Conservation (phyloP, 2,329 filamentous ascomycete species). For the Tolypocladium amazonense region DNA sequence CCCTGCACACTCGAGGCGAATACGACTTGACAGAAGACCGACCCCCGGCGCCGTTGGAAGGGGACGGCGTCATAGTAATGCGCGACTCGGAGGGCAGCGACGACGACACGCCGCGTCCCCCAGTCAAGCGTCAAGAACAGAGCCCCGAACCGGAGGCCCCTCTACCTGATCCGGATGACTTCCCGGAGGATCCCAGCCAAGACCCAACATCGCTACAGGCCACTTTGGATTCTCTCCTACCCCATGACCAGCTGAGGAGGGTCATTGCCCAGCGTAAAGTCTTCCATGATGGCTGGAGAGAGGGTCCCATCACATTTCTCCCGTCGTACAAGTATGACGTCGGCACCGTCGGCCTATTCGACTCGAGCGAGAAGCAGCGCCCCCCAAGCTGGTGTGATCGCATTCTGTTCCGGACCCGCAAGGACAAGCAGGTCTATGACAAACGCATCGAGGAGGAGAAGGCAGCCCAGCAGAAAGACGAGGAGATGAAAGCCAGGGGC, state of each 20-base stretch:
- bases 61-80: conserved; percentile 40
- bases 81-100: conserved; percentile 34
- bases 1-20: conserved; percentile 71
- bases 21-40: conserved; percentile 46
- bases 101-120: conserved; percentile 25
- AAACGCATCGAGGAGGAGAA: conserved; percentile 51
- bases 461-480: conserved; percentile 60
- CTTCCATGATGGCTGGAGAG: conserved; percentile 86
- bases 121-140: conserved; percentile 19
- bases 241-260: conserved; percentile 76
- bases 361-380: conserved; percentile 88
- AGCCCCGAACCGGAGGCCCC: conserved; percentile 29
- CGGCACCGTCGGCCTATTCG: conserved; percentile 84
- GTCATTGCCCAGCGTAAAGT: conserved; percentile 66
- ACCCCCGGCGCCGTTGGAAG: conserved; percentile 27
- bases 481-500: conserved; percentile 75
- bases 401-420: conserved; percentile 73
- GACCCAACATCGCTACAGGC: conserved; percentile 83
- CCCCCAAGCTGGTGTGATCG: conserved; percentile 96
- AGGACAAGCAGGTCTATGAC: conserved; percentile 57
- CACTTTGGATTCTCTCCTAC: conserved; percentile 74
- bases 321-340: conserved; percentile 98
- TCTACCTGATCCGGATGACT: conserved; percentile 55
- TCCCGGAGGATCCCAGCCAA: conserved; percentile 54
- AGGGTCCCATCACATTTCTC: conserved; percentile 78